Base-by-base conservation (phyloP, 1,139 yeast species). In the Candida buenavistaensis region DNA sequence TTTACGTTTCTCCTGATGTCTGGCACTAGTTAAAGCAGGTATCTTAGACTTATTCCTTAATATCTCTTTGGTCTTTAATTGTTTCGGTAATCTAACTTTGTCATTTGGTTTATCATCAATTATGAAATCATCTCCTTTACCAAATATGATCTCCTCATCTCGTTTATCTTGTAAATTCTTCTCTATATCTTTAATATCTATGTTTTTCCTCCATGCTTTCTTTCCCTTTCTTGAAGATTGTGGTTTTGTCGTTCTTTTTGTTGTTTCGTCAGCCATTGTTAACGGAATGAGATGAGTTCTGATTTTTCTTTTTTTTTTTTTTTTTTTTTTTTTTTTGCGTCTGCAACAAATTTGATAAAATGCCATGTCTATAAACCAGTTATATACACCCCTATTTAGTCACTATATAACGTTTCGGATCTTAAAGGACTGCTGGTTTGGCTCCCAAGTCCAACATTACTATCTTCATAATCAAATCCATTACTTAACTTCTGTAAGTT, bases 131-230 rank as follows among this genome's bases (percentile, higher is more conserved):
- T 38, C 45, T 24, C 82, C 71, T 7, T 71, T 70, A 50, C 95
- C 96, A 42, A 80, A 73, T 23, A 75, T 70, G 37, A 84, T 72
- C 50, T 84, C 77, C 41, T 78, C 75, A 36, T 85, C 94, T 38
- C 88, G 70, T 35, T 74, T 70, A 30, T 75, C 79, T 46, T 83
- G 94, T 32, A 92, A 65, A 6, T 82, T 84, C 28, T 65, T 61
- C 54, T 85, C 89, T 34, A 92, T 66, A 42, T 88, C 96, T 15
- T 78, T 80, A 17, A 92, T 67, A 54, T 92, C 95, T 40, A 92
- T 86, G 58, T 92, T 87, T 62, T 92, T 92, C 60, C 97, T 82
- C 98, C 98, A 92, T 5, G 97, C 85, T 56, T 75, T 82, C 71
- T 86, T 90, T 35, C 96, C 96, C 68, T 92, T 92, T 52, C 97